Conservation (phyloP, 768 basidiomycete species). For the Mycena alexandri region DNA sequence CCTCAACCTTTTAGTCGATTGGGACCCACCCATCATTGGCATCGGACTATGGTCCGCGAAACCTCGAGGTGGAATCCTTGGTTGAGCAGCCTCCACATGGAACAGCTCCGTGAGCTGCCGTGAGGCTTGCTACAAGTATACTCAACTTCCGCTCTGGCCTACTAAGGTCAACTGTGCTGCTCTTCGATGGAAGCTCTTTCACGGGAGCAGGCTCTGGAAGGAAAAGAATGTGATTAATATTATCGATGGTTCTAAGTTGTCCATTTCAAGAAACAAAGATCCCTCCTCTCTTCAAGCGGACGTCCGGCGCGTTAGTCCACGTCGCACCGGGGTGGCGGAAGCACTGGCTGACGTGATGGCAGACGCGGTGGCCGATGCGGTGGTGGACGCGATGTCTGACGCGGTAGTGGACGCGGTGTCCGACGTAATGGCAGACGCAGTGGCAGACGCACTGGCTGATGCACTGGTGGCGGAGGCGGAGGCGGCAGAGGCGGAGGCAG, state of each 20-base stretch:
- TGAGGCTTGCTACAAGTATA: not conserved
- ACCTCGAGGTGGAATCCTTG: not conserved
- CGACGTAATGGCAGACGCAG: too few relatives aligned
- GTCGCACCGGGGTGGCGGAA: too few relatives aligned
- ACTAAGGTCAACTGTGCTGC: too few relatives aligned
- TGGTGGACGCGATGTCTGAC: too few relatives aligned
- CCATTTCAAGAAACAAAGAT: not conserved
- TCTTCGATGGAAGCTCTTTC: constrained; percentile 1
- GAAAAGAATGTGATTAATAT: constrained; percentile 5
- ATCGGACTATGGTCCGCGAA: not conserved
- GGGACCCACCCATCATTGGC: too few relatives aligned
- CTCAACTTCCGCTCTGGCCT: constrained; percentile 5
- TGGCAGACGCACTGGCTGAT: too few relatives aligned
- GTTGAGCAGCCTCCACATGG: not conserved
- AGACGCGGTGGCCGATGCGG: too few relatives aligned
- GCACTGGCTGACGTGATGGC: too few relatives aligned
- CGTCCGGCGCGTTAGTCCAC: too few relatives aligned
- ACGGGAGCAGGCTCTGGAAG: not conserved
- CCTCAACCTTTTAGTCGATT: not conserved
- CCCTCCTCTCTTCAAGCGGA: too few relatives aligned
- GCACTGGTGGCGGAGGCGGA: not conserved
- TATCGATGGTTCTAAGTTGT: too few relatives aligned
- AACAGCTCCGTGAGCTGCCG: not conserved
- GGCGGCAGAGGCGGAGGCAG: not conserved
- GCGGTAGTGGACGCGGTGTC: too few relatives aligned